phyloP scores from a whole-genome alignment of 75 land plant species.

The Sequoia sempervirens region DNA sequence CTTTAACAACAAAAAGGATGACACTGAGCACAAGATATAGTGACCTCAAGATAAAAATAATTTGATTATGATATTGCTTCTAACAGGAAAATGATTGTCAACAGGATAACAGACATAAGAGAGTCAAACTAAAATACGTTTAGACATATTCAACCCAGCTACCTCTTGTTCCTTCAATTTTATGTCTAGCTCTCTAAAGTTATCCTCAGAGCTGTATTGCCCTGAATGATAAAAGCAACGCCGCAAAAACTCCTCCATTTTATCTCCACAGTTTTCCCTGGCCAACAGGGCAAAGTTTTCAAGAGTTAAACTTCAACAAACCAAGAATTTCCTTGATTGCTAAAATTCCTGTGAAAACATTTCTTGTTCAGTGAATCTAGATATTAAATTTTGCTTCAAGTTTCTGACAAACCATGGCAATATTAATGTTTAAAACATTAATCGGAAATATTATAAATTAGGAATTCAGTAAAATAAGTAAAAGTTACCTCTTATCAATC shows the following conservation, averaged over 20 bases:
- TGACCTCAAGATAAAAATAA: not conserved
- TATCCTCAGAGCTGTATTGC: conserved; percentile 76
- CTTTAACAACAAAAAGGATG: not conserved
- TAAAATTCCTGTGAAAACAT: not conserved
- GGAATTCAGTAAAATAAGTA: not conserved
- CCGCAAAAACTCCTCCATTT: conserved; percentile 75
- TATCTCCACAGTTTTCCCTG: conserved; percentile 86
- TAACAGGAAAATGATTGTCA: not conserved
- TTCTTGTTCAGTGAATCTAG: not conserved
- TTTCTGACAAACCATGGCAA: not conserved
- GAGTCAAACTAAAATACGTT: not conserved
- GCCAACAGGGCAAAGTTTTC: not conserved
- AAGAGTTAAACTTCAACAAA: not conserved
- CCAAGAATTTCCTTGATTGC: not conserved
- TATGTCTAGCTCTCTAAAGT: conserved; percentile 62
- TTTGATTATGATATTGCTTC: not conserved
- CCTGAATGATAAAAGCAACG: conserved; percentile 94
- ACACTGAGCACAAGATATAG: not conserved
- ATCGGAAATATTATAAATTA: not conserved
- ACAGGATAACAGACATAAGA: not conserved
- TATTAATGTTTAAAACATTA: not conserved
- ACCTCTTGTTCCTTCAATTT: conserved; percentile 91
- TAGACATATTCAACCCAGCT: conserved; percentile 5
- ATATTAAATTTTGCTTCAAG: conserved; percentile 1
- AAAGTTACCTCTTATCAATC: conserved; percentile 75